Conservation (phyloP, 2,329 filamentous ascomycete species). For the Ophiosphaerella narmari region DNA sequence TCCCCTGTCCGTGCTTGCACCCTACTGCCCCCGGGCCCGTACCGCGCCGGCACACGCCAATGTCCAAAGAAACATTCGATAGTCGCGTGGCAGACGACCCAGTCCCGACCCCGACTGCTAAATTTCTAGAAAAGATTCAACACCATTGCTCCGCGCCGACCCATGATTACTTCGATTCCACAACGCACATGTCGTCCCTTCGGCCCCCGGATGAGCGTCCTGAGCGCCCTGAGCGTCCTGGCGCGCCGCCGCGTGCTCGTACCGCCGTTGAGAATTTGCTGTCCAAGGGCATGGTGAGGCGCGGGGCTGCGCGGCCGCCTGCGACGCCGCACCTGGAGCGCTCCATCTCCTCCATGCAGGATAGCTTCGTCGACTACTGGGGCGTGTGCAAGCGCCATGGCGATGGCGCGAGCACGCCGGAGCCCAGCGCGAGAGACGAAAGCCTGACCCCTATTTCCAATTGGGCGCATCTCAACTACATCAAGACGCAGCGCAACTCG, state of each 20-base stretch:
- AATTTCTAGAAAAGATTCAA: neutral
- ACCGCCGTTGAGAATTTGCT: constrained; percentile 37
- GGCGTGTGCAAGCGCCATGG: constrained; percentile 17
- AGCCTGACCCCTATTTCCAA: constrained; percentile 38
- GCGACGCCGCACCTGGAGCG: constrained; percentile 34
- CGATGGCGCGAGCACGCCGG: constrained; percentile 15
- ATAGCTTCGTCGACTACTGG: constrained; percentile 41
- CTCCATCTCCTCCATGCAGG: constrained; percentile 40
- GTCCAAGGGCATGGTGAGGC: constrained; percentile 29
- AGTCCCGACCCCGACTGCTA: neutral
- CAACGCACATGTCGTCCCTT: constrained; percentile 12
- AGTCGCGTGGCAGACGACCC: neutral
- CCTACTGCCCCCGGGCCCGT: neutral
- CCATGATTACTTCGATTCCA: neutral
- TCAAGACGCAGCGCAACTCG: constrained; percentile 42
- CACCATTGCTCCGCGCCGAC: neutral
- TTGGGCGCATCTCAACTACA: constrained; percentile 42
- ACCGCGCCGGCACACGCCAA: too few species aligned
- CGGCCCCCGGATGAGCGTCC: constrained; percentile 12
- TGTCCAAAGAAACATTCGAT: neutral
- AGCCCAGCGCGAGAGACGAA: constrained; percentile 21
- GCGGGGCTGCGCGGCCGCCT: constrained; percentile 24
- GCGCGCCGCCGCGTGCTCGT: constrained; percentile 19
- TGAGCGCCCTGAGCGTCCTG: constrained; percentile 20
- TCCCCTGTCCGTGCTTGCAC: too few species aligned